These are phyloP conservation scores for Colletotrichum spaethianum DNA, from an alignment of 2,329 filamentous ascomycete species.

Conservation along the genomic window DNA sequence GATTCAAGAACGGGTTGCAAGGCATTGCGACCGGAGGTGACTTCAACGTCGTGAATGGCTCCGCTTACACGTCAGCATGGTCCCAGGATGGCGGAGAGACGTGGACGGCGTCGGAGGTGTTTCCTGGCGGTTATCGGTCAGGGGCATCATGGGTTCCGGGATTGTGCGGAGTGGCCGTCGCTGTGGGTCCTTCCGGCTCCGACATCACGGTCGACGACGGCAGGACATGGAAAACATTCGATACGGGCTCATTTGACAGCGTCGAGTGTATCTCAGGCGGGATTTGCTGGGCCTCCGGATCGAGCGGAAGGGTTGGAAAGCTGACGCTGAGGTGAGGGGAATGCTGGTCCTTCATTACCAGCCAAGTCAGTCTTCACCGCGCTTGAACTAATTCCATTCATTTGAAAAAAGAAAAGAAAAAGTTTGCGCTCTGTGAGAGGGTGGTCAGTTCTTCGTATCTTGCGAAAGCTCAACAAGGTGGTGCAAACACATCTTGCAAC, in stretches of 20 bases:
- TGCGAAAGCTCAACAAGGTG: not conserved
- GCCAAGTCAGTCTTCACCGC: not conserved
- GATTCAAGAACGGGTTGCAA: conserved; percentile 46
- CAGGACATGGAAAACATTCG: conserved; percentile 47
- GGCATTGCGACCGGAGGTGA: conserved; percentile 52
- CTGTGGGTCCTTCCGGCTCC: conserved; percentile 51
- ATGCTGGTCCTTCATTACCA: not conserved
- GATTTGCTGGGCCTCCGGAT: conserved; percentile 52
- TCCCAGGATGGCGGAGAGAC: conserved; percentile 49
- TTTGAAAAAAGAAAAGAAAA: too few species aligned
- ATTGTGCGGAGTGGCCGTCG: conserved; percentile 45
- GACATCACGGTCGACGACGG: conserved; percentile 50
- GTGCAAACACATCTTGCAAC: too few species aligned
- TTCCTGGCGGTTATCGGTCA: conserved; percentile 51
- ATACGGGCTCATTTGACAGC: conserved; percentile 50
- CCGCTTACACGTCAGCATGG: conserved; percentile 47
- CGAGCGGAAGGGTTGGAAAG: conserved; percentile 47
- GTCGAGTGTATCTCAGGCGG: conserved; percentile 47
- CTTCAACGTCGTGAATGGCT: conserved; percentile 45
- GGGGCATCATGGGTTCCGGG: conserved; percentile 49
- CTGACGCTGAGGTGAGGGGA: conserved; percentile 16
- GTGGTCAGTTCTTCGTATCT: too few species aligned
- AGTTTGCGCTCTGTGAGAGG: too few species aligned
- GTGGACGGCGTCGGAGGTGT: conserved; percentile 46
- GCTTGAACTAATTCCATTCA: too few species aligned